These are phyloP conservation scores for Thalia dealbata DNA, from an alignment of 176 grass and related monocot genomes.

Conservation along the genomic window DNA sequence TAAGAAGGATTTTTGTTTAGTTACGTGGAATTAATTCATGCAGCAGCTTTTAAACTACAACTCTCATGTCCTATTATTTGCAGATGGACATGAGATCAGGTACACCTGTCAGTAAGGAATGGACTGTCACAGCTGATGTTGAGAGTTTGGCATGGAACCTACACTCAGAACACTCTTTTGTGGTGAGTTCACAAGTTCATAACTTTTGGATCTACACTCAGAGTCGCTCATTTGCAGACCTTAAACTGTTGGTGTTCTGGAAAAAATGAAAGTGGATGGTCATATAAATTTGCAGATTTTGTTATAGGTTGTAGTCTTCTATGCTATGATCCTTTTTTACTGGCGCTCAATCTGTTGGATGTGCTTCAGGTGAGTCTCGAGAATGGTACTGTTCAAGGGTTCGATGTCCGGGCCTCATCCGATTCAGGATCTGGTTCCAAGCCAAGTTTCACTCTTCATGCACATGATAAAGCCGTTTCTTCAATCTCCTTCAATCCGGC, in stretches of 20 bases:
- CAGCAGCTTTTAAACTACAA: neutral
- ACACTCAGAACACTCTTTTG: slow-evolving; percentile 59
- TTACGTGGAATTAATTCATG: neutral
- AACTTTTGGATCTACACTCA: neutral
- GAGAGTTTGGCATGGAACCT: slow-evolving; percentile 94
- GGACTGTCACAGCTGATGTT: slow-evolving; percentile 66
- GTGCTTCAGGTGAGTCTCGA: slow-evolving; percentile 73
- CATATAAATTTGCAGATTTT: neutral
- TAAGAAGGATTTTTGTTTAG: neutral
- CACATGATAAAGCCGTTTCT: slow-evolving; percentile 54
- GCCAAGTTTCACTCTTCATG: slow-evolving; percentile 69
- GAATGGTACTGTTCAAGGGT: slow-evolving; percentile 73
- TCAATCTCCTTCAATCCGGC: slow-evolving; percentile 32
- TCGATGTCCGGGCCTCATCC: slow-evolving; percentile 61
- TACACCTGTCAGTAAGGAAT: slow-evolving; percentile 44
- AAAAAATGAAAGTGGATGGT: neutral
- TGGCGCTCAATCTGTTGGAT: neutral
- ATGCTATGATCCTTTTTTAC: neutral
- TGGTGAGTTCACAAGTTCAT: slow-evolving; percentile 32
- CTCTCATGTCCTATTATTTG: slow-evolving; percentile 9
- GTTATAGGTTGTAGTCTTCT: too few species aligned
- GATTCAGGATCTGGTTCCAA: slow-evolving; percentile 33
- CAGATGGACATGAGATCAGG: slow-evolving; percentile 80
- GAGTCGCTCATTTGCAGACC: too few species aligned
- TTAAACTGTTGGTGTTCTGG: too few species aligned